These are phyloP conservation scores for Mrakia blollopis DNA, from an alignment of 768 basidiomycete genomes.

Conservation along the genomic window DNA sequence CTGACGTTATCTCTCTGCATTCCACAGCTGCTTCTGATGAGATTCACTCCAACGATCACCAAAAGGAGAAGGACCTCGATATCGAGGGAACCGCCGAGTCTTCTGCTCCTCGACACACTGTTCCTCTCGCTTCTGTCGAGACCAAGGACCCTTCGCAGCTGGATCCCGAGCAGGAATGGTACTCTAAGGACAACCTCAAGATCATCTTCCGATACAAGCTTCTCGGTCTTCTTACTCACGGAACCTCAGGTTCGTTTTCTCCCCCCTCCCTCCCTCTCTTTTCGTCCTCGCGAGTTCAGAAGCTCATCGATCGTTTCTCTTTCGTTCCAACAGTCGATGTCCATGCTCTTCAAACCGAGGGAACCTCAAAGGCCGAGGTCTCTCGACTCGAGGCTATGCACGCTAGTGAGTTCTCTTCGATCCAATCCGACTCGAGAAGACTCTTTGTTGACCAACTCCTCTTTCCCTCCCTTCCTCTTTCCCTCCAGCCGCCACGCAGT, in stretches of 20 bases:
- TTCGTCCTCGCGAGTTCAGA: not conserved
- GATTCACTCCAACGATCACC: not conserved
- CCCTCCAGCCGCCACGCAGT: conserved; percentile 36
- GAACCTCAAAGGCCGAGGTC: conserved; percentile 38
- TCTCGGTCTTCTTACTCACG: conserved; percentile 4
- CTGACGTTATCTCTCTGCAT: not conserved
- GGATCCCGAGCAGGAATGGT: conserved; percentile 40
- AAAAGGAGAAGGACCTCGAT: conserved; percentile 18
- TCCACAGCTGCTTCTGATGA: not conserved
- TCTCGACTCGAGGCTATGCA: conserved; percentile 10
- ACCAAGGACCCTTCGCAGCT: conserved; percentile 26
- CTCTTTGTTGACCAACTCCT: too few relatives aligned
- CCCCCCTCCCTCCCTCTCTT: too few relatives aligned
- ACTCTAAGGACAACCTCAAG: conserved; percentile 43
- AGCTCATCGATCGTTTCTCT: not conserved
- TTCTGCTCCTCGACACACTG: not conserved
- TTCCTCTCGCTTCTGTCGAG: conserved; percentile 21
- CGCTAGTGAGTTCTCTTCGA: not conserved
- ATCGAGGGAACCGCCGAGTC: not conserved
- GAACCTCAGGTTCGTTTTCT: conserved; percentile 7
- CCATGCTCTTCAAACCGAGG: conserved; percentile 40
- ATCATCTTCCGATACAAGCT: conserved; percentile 44
- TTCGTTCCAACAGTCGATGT: conserved; percentile 41
- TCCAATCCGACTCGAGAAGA: too few relatives aligned
- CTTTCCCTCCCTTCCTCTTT: not conserved